Evolutionary conservation across 73 alveolate species (phyloP).

Genomic region (Paramecium primaurelia): DNA sequence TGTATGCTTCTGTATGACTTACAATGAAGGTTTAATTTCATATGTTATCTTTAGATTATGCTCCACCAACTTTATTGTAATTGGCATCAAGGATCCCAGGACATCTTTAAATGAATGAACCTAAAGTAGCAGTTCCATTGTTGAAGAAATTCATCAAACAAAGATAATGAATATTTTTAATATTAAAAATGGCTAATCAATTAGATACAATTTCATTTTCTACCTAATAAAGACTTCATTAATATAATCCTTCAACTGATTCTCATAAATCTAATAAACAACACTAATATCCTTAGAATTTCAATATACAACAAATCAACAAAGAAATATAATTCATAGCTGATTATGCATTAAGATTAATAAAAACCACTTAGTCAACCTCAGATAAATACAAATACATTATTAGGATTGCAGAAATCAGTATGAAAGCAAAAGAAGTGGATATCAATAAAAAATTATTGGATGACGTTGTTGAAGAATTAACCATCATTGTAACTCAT

Average conservation of each 20-base stretch:
- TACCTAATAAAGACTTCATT: background rate
- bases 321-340: background rate
- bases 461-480: background rate
- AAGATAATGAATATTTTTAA: background rate
- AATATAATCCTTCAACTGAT: background rate
- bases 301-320: background rate
- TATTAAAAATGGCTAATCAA: slow-evolving; percentile 4
- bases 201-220: background rate
- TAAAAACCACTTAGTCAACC: background rate
- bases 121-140: slow-evolving; percentile 19
- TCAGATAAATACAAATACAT: background rate
- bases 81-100: slow-evolving; percentile 23
- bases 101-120: background rate
- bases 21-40: background rate
- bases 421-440: background rate
- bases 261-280: background rate
- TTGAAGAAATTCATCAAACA: slow-evolving; percentile 34
- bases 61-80: slow-evolving; percentile 49
- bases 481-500: background rate
- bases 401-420: background rate
- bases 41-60: background rate
- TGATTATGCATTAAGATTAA: background rate
- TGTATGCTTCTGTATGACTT: slow-evolving; percentile 38
- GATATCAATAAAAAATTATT: background rate
- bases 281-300: background rate